Conservation (phyloP, 495 filamentous ascomycete genomes). For the Trichoderma virens region DNA sequence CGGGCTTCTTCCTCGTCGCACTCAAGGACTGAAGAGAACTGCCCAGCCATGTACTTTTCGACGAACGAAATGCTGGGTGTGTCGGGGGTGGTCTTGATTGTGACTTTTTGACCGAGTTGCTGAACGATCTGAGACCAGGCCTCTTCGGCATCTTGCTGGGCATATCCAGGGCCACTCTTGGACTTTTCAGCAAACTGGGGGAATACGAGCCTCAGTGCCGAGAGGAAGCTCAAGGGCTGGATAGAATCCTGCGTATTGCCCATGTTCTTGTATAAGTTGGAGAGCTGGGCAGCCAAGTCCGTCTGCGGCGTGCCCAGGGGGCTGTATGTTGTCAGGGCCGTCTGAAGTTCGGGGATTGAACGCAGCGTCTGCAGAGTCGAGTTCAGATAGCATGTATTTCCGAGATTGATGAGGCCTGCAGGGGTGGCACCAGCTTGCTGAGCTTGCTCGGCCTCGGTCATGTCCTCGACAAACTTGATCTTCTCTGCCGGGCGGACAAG, state of each 20-base stretch:
- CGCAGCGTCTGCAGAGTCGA: slow-evolving; percentile 86
- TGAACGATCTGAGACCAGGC: slow-evolving; percentile 94
- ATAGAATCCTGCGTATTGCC: slow-evolving; percentile 83
- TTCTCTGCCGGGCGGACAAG: slow-evolving; percentile 72
- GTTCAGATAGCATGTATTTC: slow-evolving; percentile 98
- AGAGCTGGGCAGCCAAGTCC: slow-evolving; percentile 74
- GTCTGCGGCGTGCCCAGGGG: slow-evolving; percentile 37
- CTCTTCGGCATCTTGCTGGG: slow-evolving; percentile 97
- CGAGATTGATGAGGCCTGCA: slow-evolving; percentile 84
- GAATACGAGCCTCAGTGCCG: slow-evolving; percentile 68
- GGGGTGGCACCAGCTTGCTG: slow-evolving; percentile 75
- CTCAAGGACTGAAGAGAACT: slow-evolving; percentile 65
- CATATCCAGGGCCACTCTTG: slow-evolving; percentile 72
- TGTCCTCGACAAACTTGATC: slow-evolving; percentile 89
- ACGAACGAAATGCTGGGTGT: slow-evolving; percentile 59
- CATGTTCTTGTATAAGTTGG: slow-evolving; percentile 91
- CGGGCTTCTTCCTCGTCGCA: slow-evolving; percentile 76
- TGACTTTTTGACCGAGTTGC: slow-evolving; percentile 75
- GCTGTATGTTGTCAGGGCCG: slow-evolving; percentile 65
- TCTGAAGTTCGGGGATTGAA: slow-evolving; percentile 83
- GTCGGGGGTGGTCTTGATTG: slow-evolving; percentile 42
- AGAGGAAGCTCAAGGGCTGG: slow-evolving; percentile 76
- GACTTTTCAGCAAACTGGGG: slow-evolving; percentile 92
- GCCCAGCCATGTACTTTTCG: slow-evolving; percentile 81
- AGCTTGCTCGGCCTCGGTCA: slow-evolving; percentile 92